Conservation (phyloP, 2,329 filamentous ascomycete species). For the Sordariomycetes sp. region DNA sequence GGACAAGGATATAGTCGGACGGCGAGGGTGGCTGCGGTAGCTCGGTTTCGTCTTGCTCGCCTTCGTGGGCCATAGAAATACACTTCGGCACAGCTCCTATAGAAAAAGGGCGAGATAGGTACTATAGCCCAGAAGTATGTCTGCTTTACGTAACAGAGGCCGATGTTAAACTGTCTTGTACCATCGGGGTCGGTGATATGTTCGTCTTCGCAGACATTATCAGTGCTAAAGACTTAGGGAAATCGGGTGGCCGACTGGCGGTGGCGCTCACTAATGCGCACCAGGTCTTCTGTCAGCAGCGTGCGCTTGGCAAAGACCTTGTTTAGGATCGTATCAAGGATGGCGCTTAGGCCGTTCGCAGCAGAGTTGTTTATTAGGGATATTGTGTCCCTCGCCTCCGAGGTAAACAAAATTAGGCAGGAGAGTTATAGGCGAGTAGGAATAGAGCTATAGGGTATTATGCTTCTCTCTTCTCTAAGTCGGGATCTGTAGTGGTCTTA, state of each 20-base stretch:
- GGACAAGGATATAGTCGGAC: constrained; percentile 14
- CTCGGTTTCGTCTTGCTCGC: too few species aligned
- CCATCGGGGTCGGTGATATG: constrained; percentile 8
- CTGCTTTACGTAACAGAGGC: constrained; percentile 20
- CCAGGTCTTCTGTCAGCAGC: constrained; percentile 14
- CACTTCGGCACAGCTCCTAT: constrained; percentile 15
- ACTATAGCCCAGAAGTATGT: constrained; percentile 27
- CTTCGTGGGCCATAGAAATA: neutral
- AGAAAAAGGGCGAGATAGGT: constrained; percentile 23
- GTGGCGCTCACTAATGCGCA: constrained; percentile 16
- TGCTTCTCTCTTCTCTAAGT: neutral
- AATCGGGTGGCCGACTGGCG: constrained; percentile 14
- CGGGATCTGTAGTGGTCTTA: neutral
- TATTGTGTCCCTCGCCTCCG: constrained; percentile 13
- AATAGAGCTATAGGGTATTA: neutral
- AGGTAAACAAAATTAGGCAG: constrained; percentile 13
- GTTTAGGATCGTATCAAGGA: constrained; percentile 23
- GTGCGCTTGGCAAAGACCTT: constrained; percentile 21
- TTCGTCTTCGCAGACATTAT: constrained; percentile 9
- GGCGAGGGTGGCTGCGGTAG: constrained; percentile 1
- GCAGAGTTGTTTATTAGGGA: constrained; percentile 13
- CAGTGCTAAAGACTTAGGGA: constrained; percentile 8
- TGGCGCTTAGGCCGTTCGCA: constrained; percentile 20
- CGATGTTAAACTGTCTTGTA: constrained; percentile 13
- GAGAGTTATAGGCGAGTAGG: neutral